A percentile compares a stretch with the other conserved stretches of the same genome.
phyloP scores from a whole-genome alignment of 331 rosid species.

The Acacia concinna region DNA sequence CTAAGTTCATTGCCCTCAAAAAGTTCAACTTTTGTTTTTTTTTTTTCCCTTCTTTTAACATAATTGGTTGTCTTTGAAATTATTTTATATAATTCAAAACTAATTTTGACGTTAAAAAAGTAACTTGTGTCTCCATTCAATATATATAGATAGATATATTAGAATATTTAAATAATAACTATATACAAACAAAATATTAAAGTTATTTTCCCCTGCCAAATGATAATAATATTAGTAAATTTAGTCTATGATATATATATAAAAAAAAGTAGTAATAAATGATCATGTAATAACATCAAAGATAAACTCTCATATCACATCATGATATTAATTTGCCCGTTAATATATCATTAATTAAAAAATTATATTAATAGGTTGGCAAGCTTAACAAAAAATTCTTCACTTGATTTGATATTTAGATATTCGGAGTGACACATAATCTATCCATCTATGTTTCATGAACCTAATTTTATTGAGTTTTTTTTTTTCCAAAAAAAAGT shows the following conservation, averaged over 20 bases:
- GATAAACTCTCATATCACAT: neutral
- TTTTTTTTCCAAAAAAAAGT: neutral
- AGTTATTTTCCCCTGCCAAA: neutral
- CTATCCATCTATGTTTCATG: neutral
- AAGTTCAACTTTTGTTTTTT: slow-evolving; percentile 24
- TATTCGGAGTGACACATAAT: neutral
- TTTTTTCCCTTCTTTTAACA: neutral
- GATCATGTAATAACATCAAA: neutral
- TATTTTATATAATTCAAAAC: neutral
- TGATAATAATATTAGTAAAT: neutral
- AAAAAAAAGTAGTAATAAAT: neutral
- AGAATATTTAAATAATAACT: neutral
- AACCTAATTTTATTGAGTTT: neutral
- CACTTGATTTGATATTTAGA: neutral
- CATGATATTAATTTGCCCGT: neutral
- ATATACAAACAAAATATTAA: neutral
- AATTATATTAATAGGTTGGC: neutral
- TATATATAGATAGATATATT: neutral
- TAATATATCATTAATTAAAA: neutral
- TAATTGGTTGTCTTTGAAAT: slow-evolving; percentile 18
- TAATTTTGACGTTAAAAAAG: neutral
- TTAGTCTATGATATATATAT: neutral
- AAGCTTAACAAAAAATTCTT: neutral
- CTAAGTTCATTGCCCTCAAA: slow-evolving; percentile 33
- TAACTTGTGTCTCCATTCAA: neutral